Percentiles rank a stretch among this genome's conserved stretches.
Conservation (phyloP, 768 basidiomycete species). For the Amanita rimosa region DNA sequence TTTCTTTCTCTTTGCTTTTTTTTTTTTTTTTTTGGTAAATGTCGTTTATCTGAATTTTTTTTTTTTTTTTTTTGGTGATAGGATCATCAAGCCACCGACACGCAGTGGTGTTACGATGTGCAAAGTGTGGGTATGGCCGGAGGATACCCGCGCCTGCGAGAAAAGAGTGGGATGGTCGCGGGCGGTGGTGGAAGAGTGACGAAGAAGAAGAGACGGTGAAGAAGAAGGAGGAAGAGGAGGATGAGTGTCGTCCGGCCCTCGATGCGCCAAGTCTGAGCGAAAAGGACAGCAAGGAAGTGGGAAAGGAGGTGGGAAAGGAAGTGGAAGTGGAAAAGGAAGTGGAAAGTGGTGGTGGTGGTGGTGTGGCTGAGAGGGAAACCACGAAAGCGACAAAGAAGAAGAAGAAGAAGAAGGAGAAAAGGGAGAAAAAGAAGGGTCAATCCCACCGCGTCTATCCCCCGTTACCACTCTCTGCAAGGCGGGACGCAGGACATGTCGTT, state of each 20-base stretch:
- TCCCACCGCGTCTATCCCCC: conserved; percentile 20
- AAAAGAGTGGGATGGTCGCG: not conserved
- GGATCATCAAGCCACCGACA: conserved; percentile 37
- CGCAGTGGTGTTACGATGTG: conserved; percentile 47
- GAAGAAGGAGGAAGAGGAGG: not conserved
- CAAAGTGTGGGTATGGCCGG: conserved; percentile 26
- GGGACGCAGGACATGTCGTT: conserved; percentile 52
- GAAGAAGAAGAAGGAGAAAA: too few relatives aligned
- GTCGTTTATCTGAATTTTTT: too few relatives aligned
- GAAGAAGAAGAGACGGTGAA: too few relatives aligned
- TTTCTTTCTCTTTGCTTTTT: too few relatives aligned
- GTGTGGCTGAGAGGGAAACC: not conserved
- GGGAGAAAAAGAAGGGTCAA: too few relatives aligned
- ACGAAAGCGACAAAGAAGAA: too few relatives aligned
- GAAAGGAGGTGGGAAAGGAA: not conserved
- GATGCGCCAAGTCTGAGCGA: not conserved
- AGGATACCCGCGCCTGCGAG: not conserved
- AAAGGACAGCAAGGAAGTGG: too few relatives aligned
- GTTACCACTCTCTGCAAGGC: conserved; percentile 49
- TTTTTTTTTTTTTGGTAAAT: too few relatives aligned
- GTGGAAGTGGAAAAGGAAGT: too few relatives aligned
- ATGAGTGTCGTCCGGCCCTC: not conserved
- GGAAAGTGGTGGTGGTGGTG: not conserved
- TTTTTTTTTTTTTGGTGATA: too few relatives aligned
- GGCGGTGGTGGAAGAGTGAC: not conserved